These are phyloP conservation scores for Tolypocladium guangdongense DNA, from an alignment of 2,329 filamentous ascomycete genomes.

Conservation along the genomic window DNA sequence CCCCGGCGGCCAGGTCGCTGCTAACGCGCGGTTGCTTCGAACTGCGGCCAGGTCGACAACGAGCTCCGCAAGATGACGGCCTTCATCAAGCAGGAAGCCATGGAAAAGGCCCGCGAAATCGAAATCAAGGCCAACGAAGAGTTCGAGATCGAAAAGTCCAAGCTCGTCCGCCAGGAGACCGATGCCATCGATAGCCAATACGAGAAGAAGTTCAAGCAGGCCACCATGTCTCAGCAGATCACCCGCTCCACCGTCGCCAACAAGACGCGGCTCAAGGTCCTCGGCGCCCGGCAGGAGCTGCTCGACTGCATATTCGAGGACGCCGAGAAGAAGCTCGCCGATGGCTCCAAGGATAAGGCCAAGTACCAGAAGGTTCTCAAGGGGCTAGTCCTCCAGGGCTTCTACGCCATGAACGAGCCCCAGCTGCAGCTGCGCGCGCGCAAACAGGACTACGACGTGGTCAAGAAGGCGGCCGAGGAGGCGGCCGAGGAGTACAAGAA, in stretches of 20 bases:
- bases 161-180: conserved; percentile 93
- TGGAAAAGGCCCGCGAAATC: conserved; percentile 95
- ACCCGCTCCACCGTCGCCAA: conserved; percentile 92
- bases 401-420: conserved; percentile 78
- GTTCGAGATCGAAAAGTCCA: conserved; percentile 97
- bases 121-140: conserved; percentile 98
- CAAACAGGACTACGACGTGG: conserved; percentile 65
- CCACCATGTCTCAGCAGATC: conserved; percentile 97
- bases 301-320: conserved; percentile 83
- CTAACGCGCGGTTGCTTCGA: neutral
- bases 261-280: conserved; percentile 84
- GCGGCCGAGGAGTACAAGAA: conserved; percentile 79
- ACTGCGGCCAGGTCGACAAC: conserved; percentile 63
- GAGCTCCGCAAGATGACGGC: conserved; percentile 99
- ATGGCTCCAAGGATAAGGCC: conserved; percentile 53
- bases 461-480: conserved; percentile 67
- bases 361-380: conserved; percentile 71
- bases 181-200: conserved; percentile 84
- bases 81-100: conserved; percentile 98
- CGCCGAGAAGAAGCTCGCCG: conserved; percentile 59
- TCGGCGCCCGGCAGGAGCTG: conserved; percentile 79
- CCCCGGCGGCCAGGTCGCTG: neutral
- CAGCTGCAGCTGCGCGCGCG: conserved; percentile 65
- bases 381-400: conserved; percentile 75
- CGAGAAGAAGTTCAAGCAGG: conserved; percentile 99